Evolutionary conservation across 1,284 basidiomycete genomes (phyloP).

Genomic region (Acaromyces ingoldii): DNA sequence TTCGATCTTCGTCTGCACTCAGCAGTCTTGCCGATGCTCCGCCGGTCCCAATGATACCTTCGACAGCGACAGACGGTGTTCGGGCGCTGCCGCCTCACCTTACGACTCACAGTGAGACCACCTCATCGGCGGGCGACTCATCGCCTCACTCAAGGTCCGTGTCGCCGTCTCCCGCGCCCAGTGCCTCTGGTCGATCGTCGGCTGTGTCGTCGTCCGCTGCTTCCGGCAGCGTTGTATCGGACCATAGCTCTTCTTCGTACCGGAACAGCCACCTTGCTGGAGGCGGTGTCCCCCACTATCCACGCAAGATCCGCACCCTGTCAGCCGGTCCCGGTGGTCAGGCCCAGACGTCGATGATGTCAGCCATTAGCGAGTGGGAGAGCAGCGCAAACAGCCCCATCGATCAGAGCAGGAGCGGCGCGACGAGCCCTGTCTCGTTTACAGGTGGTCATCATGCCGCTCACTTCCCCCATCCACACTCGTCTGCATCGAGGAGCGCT

Average conservation of each 20-base stretch:
- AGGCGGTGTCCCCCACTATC: slow-evolving; percentile 17
- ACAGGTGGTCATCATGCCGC: background rate
- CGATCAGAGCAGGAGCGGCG: background rate
- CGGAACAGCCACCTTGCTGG: too few relatives aligned
- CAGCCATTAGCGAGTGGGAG: slow-evolving; percentile 46
- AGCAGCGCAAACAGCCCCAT: slow-evolving; percentile 8
- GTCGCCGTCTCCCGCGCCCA: slow-evolving; percentile 5
- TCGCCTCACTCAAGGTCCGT: background rate
- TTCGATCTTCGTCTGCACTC: background rate
- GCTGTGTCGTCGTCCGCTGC: slow-evolving; percentile 16
- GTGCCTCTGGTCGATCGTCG: slow-evolving; percentile 6
- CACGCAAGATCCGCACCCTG: slow-evolving; percentile 31
- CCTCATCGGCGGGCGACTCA: slow-evolving; percentile 1
- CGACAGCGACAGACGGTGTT: background rate
- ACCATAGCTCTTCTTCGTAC: too few relatives aligned
- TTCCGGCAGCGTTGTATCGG: background rate
- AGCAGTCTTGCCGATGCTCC: slow-evolving; percentile 28
- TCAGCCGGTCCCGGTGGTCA: slow-evolving; percentile 18
- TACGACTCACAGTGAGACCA: background rate
- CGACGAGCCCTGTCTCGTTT: background rate
- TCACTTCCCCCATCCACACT: background rate
- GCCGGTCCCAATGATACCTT: slow-evolving; percentile 21
- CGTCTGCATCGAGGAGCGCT: slow-evolving; percentile 4
- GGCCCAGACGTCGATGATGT: slow-evolving; percentile 31
- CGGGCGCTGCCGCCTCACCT: background rate